A percentile compares a stretch with the other conserved stretches of the same genome.
These are phyloP conservation scores for Pyrrhoderma noxium DNA, from an alignment of 1,284 basidiomycete species.

Conservation along the genomic window DNA sequence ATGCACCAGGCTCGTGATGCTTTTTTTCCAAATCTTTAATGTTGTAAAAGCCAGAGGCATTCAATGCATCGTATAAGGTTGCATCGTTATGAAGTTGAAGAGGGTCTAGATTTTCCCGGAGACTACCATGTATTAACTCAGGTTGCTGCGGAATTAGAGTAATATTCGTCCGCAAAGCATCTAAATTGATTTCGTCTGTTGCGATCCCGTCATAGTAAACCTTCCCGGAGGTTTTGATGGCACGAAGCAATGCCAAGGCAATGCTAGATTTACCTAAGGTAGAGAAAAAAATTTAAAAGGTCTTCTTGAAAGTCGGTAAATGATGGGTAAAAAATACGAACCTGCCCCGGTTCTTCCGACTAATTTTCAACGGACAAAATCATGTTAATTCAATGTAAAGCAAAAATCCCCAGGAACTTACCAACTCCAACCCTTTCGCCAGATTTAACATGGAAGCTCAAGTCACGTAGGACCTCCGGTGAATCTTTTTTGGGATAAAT, in stretches of 20 bases:
- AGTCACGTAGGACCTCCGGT: slow-evolving; percentile 33
- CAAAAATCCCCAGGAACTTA: too few relatives aligned
- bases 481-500: slow-evolving; percentile 13
- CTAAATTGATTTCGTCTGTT: slow-evolving; percentile 32
- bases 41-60: slow-evolving; percentile 34
- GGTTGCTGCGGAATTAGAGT: slow-evolving; percentile 47
- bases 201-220: slow-evolving; percentile 32
- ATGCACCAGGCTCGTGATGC: too few relatives aligned
- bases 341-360: slow-evolving; percentile 38
- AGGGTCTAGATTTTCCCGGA: slow-evolving; percentile 29
- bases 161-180: slow-evolving; percentile 36
- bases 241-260: slow-evolving; percentile 35
- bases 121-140: slow-evolving; percentile 22
- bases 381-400: too few relatives aligned
- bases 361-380: too few relatives aligned
- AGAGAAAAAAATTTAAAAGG: neutral
- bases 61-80: slow-evolving; percentile 40
- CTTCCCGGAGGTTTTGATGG: slow-evolving; percentile 36
- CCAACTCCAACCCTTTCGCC: slow-evolving; percentile 39
- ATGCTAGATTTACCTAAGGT: slow-evolving; percentile 27
- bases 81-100: slow-evolving; percentile 42
- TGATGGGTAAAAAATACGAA: neutral
- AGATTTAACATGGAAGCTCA: slow-evolving; percentile 32
- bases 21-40: slow-evolving; percentile 14
- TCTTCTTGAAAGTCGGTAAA: neutral